Evolutionary conservation across 2,329 filamentous ascomycete genomes (phyloP), one percentile per base, ranked within the genome.

Genomic region (Aureobasidium sp.): DNA sequence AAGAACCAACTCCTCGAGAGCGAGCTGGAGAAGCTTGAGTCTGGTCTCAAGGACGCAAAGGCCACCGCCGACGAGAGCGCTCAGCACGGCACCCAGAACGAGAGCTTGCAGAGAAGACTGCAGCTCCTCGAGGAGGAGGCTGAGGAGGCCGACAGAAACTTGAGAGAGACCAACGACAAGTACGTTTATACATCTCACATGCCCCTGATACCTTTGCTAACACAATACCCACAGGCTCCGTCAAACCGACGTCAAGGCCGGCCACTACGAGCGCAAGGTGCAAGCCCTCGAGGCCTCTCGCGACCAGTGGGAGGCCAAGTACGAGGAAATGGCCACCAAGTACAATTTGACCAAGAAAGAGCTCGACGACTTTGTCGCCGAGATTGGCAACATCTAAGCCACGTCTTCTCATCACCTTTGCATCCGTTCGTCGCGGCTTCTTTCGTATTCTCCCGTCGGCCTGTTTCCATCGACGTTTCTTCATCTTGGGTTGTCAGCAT

Each of bases 261-360:
- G 93, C 72, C 93, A 99, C 82, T 97, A 93, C 79, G 94, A 99
- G 82, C 94, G 94, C 80, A 97, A 97, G 84, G 94, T 97, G 70
- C 91, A 97, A 79, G 93, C 94, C 71, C 87, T 97, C 73, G 94
- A 99, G 81, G 82, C 85, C 73, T 85, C 92, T 76, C 89, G 90
- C 72, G 91, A 97, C 78, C 86, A 92, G 78, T 97, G 92, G 92
- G 94, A 97, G 82, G 76, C 83, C 78, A 97, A 99, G 83, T 97
- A 95, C 81, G 94, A 97, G 80, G 93, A 97, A 77, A 95, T 96
- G 88, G 78, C 87, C 70, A 89, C 92, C 85, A 96, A 97, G 81
- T 89, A 95, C 82, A 79, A 80, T 68, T 76, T 82, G 62, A 83
- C 91, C 70, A 87, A 96, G 83, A 93, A 93, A 83, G 91, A 97